These are phyloP conservation scores for Leptographium procerum DNA, from an alignment of 2,329 filamentous ascomycete genomes.

Conservation along the genomic window DNA sequence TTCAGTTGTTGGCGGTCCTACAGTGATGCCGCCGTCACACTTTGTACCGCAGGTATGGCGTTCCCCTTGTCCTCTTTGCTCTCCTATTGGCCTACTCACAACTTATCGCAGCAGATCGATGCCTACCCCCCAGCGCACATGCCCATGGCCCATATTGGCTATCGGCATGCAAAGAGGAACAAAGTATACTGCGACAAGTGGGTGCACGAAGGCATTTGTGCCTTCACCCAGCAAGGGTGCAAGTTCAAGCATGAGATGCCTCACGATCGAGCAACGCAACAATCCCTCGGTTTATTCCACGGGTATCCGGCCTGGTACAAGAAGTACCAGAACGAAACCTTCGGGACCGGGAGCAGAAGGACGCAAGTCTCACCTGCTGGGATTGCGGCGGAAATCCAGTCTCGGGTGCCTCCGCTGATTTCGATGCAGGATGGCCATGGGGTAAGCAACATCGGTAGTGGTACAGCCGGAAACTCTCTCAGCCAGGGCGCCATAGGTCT, in stretches of 20 bases:
- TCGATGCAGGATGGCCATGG: background rate
- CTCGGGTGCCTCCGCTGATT: background rate
- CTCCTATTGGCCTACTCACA: background rate
- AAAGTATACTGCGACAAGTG: conserved; percentile 85
- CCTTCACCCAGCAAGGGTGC: conserved; percentile 77
- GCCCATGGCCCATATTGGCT: background rate
- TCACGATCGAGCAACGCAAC: conserved; percentile 50
- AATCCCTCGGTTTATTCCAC: conserved; percentile 58
- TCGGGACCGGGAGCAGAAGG: background rate
- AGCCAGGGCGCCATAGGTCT: background rate
- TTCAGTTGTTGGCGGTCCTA: background rate
- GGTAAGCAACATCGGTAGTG: background rate
- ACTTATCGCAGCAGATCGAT: background rate
- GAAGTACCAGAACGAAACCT: conserved; percentile 34
- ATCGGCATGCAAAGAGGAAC: conserved; percentile 15
- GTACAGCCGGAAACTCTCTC: background rate
- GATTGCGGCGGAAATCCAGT: background rate
- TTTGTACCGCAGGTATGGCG: background rate
- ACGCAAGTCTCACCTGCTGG: background rate
- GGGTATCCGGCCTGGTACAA: conserved; percentile 51
- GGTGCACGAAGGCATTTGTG: conserved; percentile 76
- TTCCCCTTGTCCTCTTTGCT: background rate
- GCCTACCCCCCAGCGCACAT: background rate
- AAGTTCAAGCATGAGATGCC: conserved; percentile 90
- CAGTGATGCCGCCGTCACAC: background rate